Percentiles rank a stretch among this genome's conserved stretches.
Conservation (phyloP, 208 protist species). For the Leishmania aethiopica region DNA sequence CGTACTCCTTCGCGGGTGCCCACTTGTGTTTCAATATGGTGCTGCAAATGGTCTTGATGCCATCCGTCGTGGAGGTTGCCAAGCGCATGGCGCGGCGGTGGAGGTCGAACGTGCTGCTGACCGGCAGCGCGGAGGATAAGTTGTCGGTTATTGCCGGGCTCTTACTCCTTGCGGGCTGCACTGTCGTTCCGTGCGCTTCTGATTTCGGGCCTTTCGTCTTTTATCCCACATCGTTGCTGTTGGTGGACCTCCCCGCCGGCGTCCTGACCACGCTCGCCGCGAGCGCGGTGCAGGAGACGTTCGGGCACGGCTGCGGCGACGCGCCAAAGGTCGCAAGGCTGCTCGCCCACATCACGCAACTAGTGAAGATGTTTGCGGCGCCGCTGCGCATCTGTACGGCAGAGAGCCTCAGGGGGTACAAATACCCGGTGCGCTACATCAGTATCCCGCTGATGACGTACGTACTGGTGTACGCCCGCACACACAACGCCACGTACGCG, state of each 20-base stretch:
- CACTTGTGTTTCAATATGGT: slow-evolving; percentile 39
- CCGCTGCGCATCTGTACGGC: slow-evolving; percentile 25
- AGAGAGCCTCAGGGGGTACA: slow-evolving; percentile 8
- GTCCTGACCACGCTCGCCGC: slow-evolving; percentile 10
- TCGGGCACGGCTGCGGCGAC: slow-evolving; percentile 13
- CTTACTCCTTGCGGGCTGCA: slow-evolving; percentile 16
- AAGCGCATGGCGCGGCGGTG: slow-evolving; percentile 4
- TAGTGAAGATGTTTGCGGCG: slow-evolving; percentile 30
- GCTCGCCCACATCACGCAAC: slow-evolving; percentile 23
- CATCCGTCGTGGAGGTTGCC: slow-evolving; percentile 16
- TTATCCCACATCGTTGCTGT: slow-evolving; percentile 32
- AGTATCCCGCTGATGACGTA: slow-evolving; percentile 30
- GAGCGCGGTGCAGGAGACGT: background rate
- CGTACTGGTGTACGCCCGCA: slow-evolving; percentile 24
- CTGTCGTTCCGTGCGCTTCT: slow-evolving; percentile 13
- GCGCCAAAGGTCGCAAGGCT: slow-evolving; percentile 20
- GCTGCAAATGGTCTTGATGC: slow-evolving; percentile 33
- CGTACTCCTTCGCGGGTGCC: slow-evolving; percentile 40
- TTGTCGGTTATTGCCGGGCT: slow-evolving; percentile 3
- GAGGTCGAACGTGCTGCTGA: slow-evolving; percentile 14
- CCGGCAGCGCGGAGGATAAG: slow-evolving; percentile 12
- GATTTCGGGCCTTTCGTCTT: slow-evolving; percentile 28
- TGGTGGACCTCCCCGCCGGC: slow-evolving; percentile 49
- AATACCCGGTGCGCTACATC: slow-evolving; percentile 22
- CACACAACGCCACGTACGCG: slow-evolving; percentile 23